phyloP scores from a whole-genome alignment of 257 asterid genomes.

The Plantago elongata region DNA sequence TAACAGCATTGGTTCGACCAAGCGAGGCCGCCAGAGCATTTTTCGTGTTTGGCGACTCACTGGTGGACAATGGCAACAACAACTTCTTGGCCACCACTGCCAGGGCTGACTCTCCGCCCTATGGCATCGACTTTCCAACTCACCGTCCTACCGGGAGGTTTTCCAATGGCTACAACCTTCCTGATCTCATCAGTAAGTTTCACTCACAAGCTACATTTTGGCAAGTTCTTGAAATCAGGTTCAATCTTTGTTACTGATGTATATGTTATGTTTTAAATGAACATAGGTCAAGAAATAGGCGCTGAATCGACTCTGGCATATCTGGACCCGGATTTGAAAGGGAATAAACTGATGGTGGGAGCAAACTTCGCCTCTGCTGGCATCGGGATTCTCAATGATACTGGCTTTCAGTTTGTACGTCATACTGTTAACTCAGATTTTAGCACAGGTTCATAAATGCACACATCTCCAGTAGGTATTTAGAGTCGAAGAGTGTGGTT shows the following conservation, averaged over 20 bases:
- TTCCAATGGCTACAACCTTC: constrained; percentile 63
- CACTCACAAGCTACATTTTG: neutral
- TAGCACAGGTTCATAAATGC: too few relatives aligned
- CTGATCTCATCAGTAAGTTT: constrained; percentile 61
- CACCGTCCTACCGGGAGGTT: constrained; percentile 76
- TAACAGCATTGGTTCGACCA: constrained; percentile 3
- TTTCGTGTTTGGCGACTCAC: constrained; percentile 73
- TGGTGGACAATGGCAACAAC: constrained; percentile 77
- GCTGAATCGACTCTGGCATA: constrained; percentile 63
- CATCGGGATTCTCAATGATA: constrained; percentile 59
- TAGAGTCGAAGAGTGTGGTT: too few relatives aligned
- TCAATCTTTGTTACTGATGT: neutral
- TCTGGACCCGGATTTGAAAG: constrained; percentile 40
- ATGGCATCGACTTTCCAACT: constrained; percentile 63
- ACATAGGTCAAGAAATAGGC: constrained; percentile 53
- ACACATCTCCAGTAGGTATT: too few relatives aligned
- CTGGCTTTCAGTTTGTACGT: constrained; percentile 68
- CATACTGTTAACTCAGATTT: neutral
- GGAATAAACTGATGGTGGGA: constrained; percentile 52
- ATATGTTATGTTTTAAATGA: neutral
- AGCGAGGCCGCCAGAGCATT: constrained; percentile 53
- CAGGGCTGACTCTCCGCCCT: constrained; percentile 73
- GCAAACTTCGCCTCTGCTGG: constrained; percentile 88
- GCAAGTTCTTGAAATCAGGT: neutral
- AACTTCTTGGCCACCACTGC: constrained; percentile 58